Evolutionary conservation across 177 flowering plant genomes (phyloP).

Genomic region (Vitis hybrid): DNA sequence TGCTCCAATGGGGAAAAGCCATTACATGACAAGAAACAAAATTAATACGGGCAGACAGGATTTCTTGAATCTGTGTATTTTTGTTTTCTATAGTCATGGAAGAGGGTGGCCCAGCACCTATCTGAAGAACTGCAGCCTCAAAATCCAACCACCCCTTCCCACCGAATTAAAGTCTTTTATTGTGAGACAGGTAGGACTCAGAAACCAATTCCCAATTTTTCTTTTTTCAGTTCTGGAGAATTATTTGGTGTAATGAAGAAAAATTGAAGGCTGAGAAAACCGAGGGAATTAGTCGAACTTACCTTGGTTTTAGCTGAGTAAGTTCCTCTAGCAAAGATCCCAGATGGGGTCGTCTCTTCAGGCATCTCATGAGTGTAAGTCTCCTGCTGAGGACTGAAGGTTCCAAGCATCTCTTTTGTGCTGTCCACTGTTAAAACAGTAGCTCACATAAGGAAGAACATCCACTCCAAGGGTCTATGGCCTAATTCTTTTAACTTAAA

Average conservation of each 20-base stretch:
- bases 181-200: no score
- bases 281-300: background rate
- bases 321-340: constrained; percentile 51
- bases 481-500: background rate
- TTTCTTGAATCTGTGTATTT: background rate
- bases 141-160: no score
- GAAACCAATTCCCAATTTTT: no score
- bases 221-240: background rate
- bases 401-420: constrained; percentile 55
- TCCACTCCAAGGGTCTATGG: background rate
- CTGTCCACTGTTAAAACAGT: constrained; percentile 37
- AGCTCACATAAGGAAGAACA: background rate
- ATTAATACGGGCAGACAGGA: background rate
- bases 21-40: no score
- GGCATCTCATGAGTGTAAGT: constrained; percentile 49
- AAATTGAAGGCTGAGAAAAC: background rate
- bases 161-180: no score
- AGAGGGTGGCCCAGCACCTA: background rate
- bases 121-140: no score
- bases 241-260: background rate
- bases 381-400: constrained; percentile 56
- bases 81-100: background rate
- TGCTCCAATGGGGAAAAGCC: no score
- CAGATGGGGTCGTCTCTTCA: constrained; percentile 56
- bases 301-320: constrained; percentile 56